Evolutionary conservation across 2,329 filamentous ascomycete species (phyloP).

Genomic region (Alternaria postmessia): DNA sequence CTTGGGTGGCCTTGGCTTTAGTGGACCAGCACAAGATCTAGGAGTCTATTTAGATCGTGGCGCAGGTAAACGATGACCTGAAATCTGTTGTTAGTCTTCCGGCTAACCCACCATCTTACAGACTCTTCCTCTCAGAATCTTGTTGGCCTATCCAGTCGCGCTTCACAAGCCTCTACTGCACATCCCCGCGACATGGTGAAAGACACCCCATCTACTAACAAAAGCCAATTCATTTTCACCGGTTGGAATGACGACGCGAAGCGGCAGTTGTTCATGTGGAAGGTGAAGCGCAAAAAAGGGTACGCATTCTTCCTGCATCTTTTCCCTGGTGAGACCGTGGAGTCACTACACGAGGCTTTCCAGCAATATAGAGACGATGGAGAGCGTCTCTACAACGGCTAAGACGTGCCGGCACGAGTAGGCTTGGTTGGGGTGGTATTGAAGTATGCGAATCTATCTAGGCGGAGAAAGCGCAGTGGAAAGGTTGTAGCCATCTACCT

Average conservation of each 20-base stretch:
- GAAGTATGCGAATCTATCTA: not conserved
- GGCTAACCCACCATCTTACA: not conserved
- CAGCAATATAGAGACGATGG: conserved; percentile 2
- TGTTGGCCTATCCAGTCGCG: not conserved
- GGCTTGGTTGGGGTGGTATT: not conserved
- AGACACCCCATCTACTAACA: not conserved
- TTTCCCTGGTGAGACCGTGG: conserved; percentile 10
- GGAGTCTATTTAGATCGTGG: not conserved
- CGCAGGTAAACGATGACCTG: not conserved
- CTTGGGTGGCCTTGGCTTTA: not conserved
- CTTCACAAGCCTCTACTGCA: not conserved
- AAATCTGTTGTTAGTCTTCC: not conserved
- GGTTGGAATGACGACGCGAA: conserved; percentile 13
- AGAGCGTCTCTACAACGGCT: not conserved
- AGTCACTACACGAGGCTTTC: conserved; percentile 7
- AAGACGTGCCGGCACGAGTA: not conserved
- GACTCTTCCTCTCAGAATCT: not conserved
- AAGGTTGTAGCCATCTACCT: not conserved
- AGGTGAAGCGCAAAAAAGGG: conserved; percentile 8
- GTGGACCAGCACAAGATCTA: not conserved
- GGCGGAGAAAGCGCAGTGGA: not conserved
- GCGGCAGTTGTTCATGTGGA: conserved; percentile 7
- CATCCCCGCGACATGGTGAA: not conserved
- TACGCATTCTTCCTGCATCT: not conserved
- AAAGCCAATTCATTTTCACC: conserved; percentile 3